Conservation (phyloP, 2,329 filamentous ascomycete genomes). For the Gremmenia infestans region DNA sequence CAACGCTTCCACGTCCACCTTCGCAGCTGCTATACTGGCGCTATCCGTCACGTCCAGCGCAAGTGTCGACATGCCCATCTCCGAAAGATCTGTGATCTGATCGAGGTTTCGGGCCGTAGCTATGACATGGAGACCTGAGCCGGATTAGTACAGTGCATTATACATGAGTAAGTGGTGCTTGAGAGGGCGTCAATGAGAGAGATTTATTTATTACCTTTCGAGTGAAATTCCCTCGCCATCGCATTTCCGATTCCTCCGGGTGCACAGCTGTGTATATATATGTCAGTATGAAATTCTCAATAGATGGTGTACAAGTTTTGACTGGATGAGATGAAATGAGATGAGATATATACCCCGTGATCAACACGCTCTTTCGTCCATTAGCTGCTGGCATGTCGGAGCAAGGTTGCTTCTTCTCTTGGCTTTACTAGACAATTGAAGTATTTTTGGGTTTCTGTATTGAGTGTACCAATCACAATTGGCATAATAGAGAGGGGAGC, state of each 20-base stretch:
- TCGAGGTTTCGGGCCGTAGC: conserved; percentile 36
- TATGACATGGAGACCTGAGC: conserved; percentile 35
- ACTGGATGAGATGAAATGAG: neutral
- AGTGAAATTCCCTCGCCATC: conserved; percentile 36
- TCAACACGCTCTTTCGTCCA: conserved; percentile 13
- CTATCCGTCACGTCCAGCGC: conserved; percentile 37
- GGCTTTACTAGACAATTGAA: neutral
- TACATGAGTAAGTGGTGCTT: neutral
- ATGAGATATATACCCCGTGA: conserved; percentile 15
- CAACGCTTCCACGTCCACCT: conserved; percentile 22
- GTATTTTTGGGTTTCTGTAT: neutral
- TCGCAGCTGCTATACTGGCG: conserved; percentile 21
- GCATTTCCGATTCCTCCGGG: conserved; percentile 37
- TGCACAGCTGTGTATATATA: conserved; percentile 17
- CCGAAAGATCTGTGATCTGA: conserved; percentile 29
- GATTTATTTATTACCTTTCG: conserved; percentile 21
- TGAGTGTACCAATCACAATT: no score
- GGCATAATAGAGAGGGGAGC: no score
- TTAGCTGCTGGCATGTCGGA: neutral
- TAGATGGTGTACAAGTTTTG: neutral
- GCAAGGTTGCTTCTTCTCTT: neutral
- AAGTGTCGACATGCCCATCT: conserved; percentile 34
- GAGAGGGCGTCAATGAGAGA: neutral
- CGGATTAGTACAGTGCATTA: neutral
- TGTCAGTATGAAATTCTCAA: neutral